A percentile compares a stretch with the other conserved stretches of the same genome.
Conservation (phyloP, 768 basidiomycete species). For the Erythrobasidium yunnanense region DNA sequence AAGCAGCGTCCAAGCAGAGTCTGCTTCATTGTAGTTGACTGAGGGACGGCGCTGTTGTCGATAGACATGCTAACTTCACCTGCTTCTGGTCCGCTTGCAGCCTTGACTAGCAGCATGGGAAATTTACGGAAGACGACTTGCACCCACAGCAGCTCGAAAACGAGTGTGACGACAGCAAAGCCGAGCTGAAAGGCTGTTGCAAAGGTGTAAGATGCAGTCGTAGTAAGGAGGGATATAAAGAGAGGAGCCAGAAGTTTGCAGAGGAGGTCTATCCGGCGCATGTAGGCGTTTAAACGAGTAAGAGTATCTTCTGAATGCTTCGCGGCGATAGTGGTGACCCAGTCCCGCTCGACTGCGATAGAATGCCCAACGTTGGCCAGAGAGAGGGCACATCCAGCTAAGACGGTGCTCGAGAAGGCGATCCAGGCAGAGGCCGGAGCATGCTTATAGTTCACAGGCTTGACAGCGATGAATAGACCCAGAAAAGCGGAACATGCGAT, state of each 20-base stretch:
- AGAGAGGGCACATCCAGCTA: slow-evolving; percentile 43
- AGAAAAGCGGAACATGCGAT: slow-evolving; percentile 43
- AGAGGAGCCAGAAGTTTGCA: slow-evolving; percentile 50
- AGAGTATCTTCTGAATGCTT: slow-evolving; percentile 33
- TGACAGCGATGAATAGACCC: slow-evolving; percentile 37
- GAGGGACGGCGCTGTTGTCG: background rate
- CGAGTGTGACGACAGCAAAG: slow-evolving; percentile 42
- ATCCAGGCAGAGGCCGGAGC: slow-evolving; percentile 33
- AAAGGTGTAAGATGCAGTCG: slow-evolving; percentile 39
- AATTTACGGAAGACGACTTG: slow-evolving; percentile 2
- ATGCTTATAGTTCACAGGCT: background rate
- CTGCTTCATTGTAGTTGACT: background rate
- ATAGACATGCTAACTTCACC: slow-evolving; percentile 8
- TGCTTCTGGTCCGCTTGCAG: background rate
- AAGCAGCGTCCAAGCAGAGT: too few relatives aligned
- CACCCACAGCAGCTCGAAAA: slow-evolving; percentile 45
- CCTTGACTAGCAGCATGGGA: background rate
- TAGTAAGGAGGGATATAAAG: slow-evolving; percentile 49
- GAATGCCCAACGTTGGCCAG: slow-evolving; percentile 46
- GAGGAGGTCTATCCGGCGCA: slow-evolving; percentile 45
- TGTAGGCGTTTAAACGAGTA: slow-evolving; percentile 46
- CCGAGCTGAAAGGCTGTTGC: slow-evolving; percentile 38
- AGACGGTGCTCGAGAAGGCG: slow-evolving; percentile 42
- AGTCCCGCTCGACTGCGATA: slow-evolving; percentile 49
- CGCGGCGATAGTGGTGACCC: slow-evolving; percentile 45